Percentiles rank a stretch among this genome's conserved stretches.
These are phyloP conservation scores for Aspergillus piperis DNA, from an alignment of 2,329 filamentous ascomycete genomes.

Conservation along the genomic window DNA sequence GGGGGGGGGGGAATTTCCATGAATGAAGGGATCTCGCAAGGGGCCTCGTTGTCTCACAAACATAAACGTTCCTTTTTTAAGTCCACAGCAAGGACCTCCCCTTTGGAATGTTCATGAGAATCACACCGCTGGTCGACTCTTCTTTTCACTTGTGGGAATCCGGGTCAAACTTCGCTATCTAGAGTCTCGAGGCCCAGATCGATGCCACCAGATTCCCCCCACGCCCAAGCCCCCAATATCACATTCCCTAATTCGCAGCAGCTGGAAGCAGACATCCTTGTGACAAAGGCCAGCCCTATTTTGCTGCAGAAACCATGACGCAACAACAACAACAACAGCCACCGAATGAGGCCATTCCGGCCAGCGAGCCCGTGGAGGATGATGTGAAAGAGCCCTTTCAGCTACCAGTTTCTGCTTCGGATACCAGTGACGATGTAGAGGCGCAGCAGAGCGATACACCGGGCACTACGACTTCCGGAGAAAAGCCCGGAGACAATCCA, in stretches of 20 bases:
- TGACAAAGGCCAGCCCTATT: not conserved
- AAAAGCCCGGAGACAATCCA: constrained; percentile 6
- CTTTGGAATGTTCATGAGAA: not conserved
- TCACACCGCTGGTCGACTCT: not conserved
- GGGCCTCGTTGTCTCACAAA: not conserved
- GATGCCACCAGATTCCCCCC: not conserved
- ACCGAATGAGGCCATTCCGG: not conserved
- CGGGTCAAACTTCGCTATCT: not conserved
- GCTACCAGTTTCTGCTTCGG: not conserved
- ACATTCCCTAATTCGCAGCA: not conserved
- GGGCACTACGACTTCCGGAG: not conserved
- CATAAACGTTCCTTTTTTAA: constrained; percentile 9
- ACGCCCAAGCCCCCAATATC: not conserved
- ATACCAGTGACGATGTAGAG: not conserved
- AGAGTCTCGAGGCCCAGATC: not conserved
- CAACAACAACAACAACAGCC: not conserved
- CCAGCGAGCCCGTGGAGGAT: not conserved
- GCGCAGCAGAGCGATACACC: not conserved
- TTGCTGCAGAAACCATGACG: not conserved
- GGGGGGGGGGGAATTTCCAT: not conserved
- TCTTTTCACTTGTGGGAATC: not conserved
- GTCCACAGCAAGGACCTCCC: constrained; percentile 2
- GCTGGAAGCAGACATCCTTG: too few species aligned
- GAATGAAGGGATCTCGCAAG: not conserved
- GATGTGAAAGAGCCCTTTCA: not conserved